A percentile compares a stretch with the other conserved stretches of the same genome.
Evolutionary conservation across 768 basidiomycete species (phyloP).

Genomic region (Podaxis pistillaris): DNA sequence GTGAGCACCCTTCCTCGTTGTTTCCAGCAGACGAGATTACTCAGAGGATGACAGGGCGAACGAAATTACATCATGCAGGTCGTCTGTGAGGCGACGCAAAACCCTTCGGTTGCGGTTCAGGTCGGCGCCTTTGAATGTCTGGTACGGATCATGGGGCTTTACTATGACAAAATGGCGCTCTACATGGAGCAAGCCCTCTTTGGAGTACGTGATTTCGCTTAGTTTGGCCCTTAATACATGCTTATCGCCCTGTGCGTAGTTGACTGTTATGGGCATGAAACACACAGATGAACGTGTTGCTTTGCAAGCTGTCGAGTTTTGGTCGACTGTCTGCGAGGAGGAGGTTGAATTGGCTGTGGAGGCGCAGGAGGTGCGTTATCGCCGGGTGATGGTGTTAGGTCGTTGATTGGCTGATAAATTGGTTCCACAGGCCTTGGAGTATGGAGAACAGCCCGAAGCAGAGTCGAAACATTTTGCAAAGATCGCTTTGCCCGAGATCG

Average conservation of each 20-base stretch:
- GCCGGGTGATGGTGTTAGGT: not conserved
- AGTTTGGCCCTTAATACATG: conserved; percentile 20
- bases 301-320: conserved; percentile 97
- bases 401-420: conserved; percentile 15
- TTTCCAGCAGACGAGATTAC: conserved; percentile 12
- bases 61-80: conserved; percentile 99
- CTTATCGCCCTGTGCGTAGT: conserved; percentile 39
- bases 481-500: conserved; percentile 90
- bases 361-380: conserved; percentile 72
- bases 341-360: conserved; percentile 92
- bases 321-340: conserved; percentile 98
- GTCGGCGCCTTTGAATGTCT: conserved; percentile 96
- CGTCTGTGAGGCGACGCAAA: conserved; percentile 97
- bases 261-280: conserved; percentile 98
- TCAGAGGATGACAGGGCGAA: conserved; percentile 67
- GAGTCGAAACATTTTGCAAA: conserved; percentile 93
- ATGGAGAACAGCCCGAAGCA: conserved; percentile 80
- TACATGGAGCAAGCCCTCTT: conserved; percentile 99
- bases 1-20: conserved; percentile 41
- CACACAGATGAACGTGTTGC: conserved; percentile 88
- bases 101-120: conserved; percentile 73
- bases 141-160: conserved; percentile 94
- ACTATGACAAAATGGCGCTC: conserved; percentile 98
- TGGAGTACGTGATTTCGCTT: conserved; percentile 60
- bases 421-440: conserved; percentile 73